phyloP scores from a whole-genome alignment of 148 eudicot genomes.

The Euryodendron excelsum region DNA sequence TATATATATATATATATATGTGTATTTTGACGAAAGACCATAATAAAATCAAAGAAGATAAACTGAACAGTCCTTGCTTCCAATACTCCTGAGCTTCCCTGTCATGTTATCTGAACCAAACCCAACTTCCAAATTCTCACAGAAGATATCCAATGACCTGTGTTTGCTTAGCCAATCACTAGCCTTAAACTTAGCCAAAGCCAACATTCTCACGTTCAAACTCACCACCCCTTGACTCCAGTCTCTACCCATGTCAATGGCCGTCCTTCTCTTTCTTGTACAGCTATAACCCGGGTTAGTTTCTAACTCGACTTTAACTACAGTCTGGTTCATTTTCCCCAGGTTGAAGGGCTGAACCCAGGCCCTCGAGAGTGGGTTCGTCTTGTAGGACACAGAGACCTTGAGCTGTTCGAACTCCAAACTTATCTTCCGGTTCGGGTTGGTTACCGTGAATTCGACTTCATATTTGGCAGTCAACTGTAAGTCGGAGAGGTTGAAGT shows the following conservation, averaged over 20 bases:
- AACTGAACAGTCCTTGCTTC: background rate
- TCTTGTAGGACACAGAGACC: background rate
- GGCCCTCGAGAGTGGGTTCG: background rate
- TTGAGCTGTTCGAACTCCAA: background rate
- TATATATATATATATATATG: too few relatives aligned
- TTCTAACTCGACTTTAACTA: background rate
- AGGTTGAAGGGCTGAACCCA: background rate
- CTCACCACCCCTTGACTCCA: background rate
- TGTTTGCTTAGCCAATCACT: background rate
- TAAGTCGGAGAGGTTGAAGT: background rate
- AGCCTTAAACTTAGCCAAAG: conserved; percentile 5
- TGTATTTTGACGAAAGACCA: background rate
- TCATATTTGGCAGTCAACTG: background rate
- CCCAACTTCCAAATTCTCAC: background rate
- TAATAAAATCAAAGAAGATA: background rate
- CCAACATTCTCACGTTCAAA: background rate
- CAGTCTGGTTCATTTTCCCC: background rate
- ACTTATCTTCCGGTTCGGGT: background rate
- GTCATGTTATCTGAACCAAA: background rate
- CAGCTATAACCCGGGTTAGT: background rate
- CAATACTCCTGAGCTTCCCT: background rate
- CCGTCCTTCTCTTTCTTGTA: background rate
- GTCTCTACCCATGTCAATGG: background rate
- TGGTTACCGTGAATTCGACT: background rate
- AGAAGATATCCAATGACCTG: background rate